Percentiles rank a stretch among this genome's conserved stretches.
Evolutionary conservation across 306 rosid genomes (phyloP).

Genomic region (Vigna angularis): DNA sequence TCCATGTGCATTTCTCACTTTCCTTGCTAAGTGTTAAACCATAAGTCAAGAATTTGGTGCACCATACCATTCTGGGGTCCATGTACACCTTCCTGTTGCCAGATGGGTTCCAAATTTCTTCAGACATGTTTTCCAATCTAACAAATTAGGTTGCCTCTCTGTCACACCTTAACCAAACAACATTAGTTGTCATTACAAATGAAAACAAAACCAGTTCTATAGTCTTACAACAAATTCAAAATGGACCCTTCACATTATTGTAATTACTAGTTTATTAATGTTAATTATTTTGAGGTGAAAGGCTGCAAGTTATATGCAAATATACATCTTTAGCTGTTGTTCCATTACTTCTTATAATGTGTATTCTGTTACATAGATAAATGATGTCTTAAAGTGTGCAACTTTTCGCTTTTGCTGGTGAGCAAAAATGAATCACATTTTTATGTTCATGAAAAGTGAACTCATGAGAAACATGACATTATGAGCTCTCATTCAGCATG

Average conservation of each 20-base stretch:
- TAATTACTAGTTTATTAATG: background rate
- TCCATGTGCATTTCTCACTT: background rate
- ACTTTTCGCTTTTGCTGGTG: background rate
- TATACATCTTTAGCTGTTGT: background rate
- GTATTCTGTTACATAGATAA: background rate
- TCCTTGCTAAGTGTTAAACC: background rate
- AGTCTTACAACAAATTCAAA: background rate
- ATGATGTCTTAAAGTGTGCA: background rate
- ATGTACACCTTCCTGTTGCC: background rate
- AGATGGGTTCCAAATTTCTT: background rate
- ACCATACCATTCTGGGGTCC: conserved; percentile 4
- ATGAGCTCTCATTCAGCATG: conserved; percentile 12
- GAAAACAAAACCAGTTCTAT: background rate
- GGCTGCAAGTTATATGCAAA: background rate
- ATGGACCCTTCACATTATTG: background rate
- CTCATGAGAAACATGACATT: background rate
- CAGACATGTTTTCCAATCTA: background rate
- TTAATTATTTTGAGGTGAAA: background rate
- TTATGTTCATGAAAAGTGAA: background rate
- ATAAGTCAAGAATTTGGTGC: conserved; percentile 9
- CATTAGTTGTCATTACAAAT: background rate
- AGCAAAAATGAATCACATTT: background rate
- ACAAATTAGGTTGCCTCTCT: background rate
- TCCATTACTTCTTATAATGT: background rate
- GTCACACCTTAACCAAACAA: conserved; percentile 1